Evolutionary conservation across 306 rosid genomes (phyloP).

Genomic region (Crotalaria pallida): DNA sequence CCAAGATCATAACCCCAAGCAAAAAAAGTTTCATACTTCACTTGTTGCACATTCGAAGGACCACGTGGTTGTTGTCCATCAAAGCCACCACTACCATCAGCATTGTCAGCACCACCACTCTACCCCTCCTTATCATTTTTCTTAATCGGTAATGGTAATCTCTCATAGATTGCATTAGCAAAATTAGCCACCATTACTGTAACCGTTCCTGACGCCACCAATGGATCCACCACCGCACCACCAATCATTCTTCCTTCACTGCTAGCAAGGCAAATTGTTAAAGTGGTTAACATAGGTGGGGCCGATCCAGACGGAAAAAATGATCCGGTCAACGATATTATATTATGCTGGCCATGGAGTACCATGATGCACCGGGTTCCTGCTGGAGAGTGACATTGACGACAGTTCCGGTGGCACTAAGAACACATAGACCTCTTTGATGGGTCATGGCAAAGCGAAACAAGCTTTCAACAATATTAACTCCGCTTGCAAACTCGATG

Average conservation of each 20-base stretch:
- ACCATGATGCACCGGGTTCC: constrained; percentile 51
- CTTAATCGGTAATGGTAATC: constrained; percentile 52
- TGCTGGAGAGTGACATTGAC: constrained; percentile 56
- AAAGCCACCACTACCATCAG: constrained; percentile 20
- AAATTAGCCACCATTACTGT: constrained; percentile 66
- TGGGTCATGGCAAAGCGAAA: constrained; percentile 49
- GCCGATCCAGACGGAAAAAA: constrained; percentile 58
- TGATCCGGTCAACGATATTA: constrained; percentile 50
- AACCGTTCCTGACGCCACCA: constrained; percentile 56
- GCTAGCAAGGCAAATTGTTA: constrained; percentile 56
- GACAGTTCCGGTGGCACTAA: constrained; percentile 62
- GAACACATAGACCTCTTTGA: constrained; percentile 64
- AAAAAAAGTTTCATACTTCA: constrained; percentile 49
- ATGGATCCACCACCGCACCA: constrained; percentile 61
- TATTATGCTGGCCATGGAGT: constrained; percentile 61
- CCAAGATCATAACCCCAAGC: constrained; percentile 43
- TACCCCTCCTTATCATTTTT: constrained; percentile 37
- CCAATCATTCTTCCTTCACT: constrained; percentile 69
- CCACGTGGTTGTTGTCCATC: constrained; percentile 32
- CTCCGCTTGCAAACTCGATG: constrained; percentile 60
- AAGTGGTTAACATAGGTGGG: constrained; percentile 44
- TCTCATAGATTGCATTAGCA: constrained; percentile 60
- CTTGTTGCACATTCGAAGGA: constrained; percentile 37
- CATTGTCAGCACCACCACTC: constrained; percentile 20
- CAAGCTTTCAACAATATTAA: constrained; percentile 48